Evolutionary conservation across 2,329 filamentous ascomycete genomes (phyloP), one percentile per base, ranked within the genome.

Genomic region (Salinomyces thailandicus): DNA sequence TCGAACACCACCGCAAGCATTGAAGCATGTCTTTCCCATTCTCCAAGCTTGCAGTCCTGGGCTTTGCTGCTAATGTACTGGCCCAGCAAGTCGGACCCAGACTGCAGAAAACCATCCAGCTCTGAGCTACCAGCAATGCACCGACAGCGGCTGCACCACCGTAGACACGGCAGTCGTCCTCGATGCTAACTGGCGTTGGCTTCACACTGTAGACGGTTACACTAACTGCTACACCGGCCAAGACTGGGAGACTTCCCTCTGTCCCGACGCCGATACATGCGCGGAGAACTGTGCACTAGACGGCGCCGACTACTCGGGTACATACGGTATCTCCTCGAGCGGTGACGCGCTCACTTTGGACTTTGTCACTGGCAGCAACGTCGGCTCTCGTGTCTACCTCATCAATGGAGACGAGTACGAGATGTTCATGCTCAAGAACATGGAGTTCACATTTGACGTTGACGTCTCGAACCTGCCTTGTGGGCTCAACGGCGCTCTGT

Each of bases 371-470:
- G 51, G 53, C 18, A 45, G 45, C 46, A 61, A 47, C 45, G 48
- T 42, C 43, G 56, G 43, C 48, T 67, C 31, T 62, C 72, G 79
- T 48, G 61, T 78, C 29, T 84, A 81, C 57, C 67, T 83, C 44
- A 72, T 83, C 64, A 69, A 71, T 11, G 71, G 77, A 30, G 66
- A 64, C 47, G 72, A 70, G 41, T 84, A 84, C 59, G 62, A 81
- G 62, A 69, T 72, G 54, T 78, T 82, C 62, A 69, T 73, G 41
- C 64, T 81, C 38, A 66, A 76, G 36, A 75, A 75, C 59, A 69
- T 77, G 52, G 79, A 84, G 59, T 77, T 84, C 61, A 78, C 76
- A 37, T 81, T 84, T 43, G 78, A 82, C 37, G 78, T 82, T 17
- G 79, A 84, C 54, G 73, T 81, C 30, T 81, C 77, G 27, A 69